Evolutionary conservation across 768 basidiomycete genomes (phyloP), one percentile per base, ranked within the genome.

Genomic region (Serpula lacrymans): DNA sequence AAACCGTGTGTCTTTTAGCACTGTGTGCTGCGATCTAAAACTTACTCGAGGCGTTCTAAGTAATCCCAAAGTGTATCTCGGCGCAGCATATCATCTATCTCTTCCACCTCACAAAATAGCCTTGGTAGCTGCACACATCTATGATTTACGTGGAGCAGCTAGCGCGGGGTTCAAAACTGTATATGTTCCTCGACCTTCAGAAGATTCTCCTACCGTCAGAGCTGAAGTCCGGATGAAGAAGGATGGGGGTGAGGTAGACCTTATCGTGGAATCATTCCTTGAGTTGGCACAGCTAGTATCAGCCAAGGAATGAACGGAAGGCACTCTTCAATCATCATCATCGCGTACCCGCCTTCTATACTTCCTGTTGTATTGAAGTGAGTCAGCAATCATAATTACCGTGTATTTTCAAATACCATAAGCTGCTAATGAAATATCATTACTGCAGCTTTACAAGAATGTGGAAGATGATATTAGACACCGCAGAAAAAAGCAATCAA

Each of bases 41-140:
- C n/a, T n/a, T n/a, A n/a, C n/a, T n/a, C n/a, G n/a, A n/a, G n/a
- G n/a, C 30, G 25, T 23, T 14, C 24, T 26, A 44, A 80, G 79
- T 2, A 74, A 75, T 52, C 71, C 71, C 7, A 63, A 71, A 29
- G 65, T 72, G 0, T 85, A 84, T 48, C 57, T 68, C 1, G 65
- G 69, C 3, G 73, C 75, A 1, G 55, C 70, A 1, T 62, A 66
- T 6, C 73, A 81, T 46, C 70, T 85, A 6, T 58, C 52, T 11
- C 22, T 60, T 5, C 45, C 67, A 1, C 74, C 81, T 0, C 49
- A 70, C 8, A 69, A 70, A 28, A 67, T 74, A 27, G 81, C 75
- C 2, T 77, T 86, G 74, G 82, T 85, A 7, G 82, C 83, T 0
- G 69, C 81, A 6, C 84, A 85, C 58, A 64, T 67, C 3, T 66